Percentiles rank a stretch among this genome's conserved stretches.
phyloP scores from a whole-genome alignment of 352 stramenopile genomes.

The Hyaloperonospora arabidopsidis region DNA sequence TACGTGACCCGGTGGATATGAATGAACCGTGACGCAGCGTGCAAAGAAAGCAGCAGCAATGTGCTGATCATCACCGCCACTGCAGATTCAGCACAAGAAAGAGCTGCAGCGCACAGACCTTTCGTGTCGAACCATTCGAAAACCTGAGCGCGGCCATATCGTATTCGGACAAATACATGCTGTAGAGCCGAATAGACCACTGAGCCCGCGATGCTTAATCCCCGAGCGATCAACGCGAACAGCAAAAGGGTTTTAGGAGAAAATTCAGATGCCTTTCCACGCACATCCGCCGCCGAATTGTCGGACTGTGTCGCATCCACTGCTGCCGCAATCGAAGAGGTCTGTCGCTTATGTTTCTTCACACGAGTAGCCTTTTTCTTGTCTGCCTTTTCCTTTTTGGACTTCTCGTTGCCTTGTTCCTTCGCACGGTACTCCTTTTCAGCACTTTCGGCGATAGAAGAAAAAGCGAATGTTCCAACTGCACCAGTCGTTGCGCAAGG shows the following conservation, averaged over 20 bases:
- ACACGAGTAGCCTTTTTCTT: slow-evolving; percentile 40
- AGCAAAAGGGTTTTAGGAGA: slow-evolving; percentile 11
- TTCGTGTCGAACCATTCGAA: slow-evolving; percentile 42
- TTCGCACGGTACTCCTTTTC: slow-evolving; percentile 33
- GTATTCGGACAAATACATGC: slow-evolving; percentile 7
- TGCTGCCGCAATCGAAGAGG: slow-evolving; percentile 8
- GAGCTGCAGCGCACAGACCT: slow-evolving; percentile 24
- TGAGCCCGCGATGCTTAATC: slow-evolving; percentile 9
- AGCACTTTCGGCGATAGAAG: not conserved
- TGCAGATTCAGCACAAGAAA: slow-evolving; percentile 62
- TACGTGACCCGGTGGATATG: slow-evolving; percentile 76
- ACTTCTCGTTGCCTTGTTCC: slow-evolving; percentile 49
- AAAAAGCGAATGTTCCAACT: not conserved
- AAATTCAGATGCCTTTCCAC: slow-evolving; percentile 19
- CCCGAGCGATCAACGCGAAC: slow-evolving; percentile 11
- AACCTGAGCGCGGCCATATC: slow-evolving; percentile 20
- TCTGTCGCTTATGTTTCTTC: slow-evolving; percentile 56
- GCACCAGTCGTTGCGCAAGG: not conserved
- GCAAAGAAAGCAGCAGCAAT: slow-evolving; percentile 55
- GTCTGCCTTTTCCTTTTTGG: slow-evolving; percentile 46
- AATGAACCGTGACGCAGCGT: slow-evolving; percentile 70
- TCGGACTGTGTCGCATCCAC: slow-evolving; percentile 8
- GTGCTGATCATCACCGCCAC: slow-evolving; percentile 61
- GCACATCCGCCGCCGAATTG: slow-evolving; percentile 9
- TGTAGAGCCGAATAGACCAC: slow-evolving; percentile 10